Conservation (phyloP, 164 flowering plant genomes). For the Umbilicus rupestris region DNA sequence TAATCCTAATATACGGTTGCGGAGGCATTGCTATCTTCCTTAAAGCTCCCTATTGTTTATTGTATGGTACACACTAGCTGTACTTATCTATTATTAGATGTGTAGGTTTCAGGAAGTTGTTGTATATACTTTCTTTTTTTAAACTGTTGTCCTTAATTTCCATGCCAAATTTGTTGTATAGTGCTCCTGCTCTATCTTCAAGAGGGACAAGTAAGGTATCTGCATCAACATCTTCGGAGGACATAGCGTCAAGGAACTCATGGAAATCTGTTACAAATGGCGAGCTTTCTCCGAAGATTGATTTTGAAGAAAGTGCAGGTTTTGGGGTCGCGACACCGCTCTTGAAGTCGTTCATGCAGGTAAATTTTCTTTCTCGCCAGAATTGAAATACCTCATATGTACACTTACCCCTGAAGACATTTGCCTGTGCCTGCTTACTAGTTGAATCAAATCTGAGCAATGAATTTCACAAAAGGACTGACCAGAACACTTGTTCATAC, state of each 20-base stretch:
- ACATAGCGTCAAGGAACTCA: constrained; percentile 49
- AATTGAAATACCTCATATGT: background rate
- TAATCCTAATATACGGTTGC: background rate
- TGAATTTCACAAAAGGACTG: background rate
- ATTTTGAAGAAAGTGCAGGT: constrained; percentile 58
- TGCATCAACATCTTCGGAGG: constrained; percentile 41
- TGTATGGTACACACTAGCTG: background rate
- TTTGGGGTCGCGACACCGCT: constrained; percentile 80
- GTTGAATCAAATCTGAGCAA: background rate
- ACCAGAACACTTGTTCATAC: background rate
- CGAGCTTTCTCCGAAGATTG: constrained; percentile 49
- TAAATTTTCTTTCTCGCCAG: constrained; percentile 9
- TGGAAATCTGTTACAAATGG: constrained; percentile 64
- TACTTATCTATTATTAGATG: background rate
- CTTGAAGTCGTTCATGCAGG: constrained; percentile 94
- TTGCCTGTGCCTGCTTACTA: background rate
- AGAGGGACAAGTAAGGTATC: constrained; percentile 45
- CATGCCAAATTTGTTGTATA: constrained; percentile 19
- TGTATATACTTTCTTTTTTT: background rate
- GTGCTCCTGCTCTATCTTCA: constrained; percentile 83
- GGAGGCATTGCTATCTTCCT: background rate
- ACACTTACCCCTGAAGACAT: background rate
- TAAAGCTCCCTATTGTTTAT: background rate
- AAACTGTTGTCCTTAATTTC: background rate
- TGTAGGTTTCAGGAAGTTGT: too few relatives aligned